These are phyloP conservation scores for Lichenothelia convexa DNA, from an alignment of 495 filamentous ascomycete genomes.

Conservation along the genomic window DNA sequence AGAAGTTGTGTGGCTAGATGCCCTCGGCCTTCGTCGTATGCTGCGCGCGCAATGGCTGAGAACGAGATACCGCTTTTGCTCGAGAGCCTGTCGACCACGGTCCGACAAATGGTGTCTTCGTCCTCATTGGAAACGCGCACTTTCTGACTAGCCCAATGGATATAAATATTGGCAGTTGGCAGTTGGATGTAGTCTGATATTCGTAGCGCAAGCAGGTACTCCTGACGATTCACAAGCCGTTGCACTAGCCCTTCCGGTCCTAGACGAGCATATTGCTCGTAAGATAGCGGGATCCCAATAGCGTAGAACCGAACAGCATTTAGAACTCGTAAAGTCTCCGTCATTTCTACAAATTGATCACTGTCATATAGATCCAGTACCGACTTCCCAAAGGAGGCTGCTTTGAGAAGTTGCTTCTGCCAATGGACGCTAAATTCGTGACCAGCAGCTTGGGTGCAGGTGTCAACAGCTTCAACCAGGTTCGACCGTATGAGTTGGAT, in stretches of 20 bases:
- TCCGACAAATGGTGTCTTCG: slow-evolving; percentile 71
- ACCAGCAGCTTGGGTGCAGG: slow-evolving; percentile 77
- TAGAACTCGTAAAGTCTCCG: slow-evolving; percentile 77
- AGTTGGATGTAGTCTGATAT: slow-evolving; percentile 79
- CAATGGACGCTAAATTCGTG: slow-evolving; percentile 77
- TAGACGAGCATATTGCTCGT: slow-evolving; percentile 76
- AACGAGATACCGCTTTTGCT: slow-evolving; percentile 87
- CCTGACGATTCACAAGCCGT: slow-evolving; percentile 68
- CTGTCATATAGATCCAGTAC: slow-evolving; percentile 91
- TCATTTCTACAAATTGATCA: slow-evolving; percentile 98
- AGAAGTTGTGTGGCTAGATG: slow-evolving; percentile 75
- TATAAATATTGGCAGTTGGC: slow-evolving; percentile 77
- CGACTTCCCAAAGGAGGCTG: slow-evolving; percentile 92
- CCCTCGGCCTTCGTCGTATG: slow-evolving; percentile 81
- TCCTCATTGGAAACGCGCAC: slow-evolving; percentile 69
- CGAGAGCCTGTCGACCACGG: slow-evolving; percentile 70
- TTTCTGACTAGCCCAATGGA: slow-evolving; percentile 92
- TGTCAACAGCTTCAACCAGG: slow-evolving; percentile 79
- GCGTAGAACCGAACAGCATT: slow-evolving; percentile 84
- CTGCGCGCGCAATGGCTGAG: slow-evolving; percentile 81
- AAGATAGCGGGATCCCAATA: slow-evolving; percentile 78
- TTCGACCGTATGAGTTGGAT: slow-evolving; percentile 80
- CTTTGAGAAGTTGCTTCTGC: slow-evolving; percentile 90
- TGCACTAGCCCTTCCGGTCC: slow-evolving; percentile 74
- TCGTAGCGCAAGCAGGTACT: slow-evolving; percentile 79